Base-by-base conservation (phyloP, 352 stramenopile species). In the Phytophthora cryptogea region DNA sequence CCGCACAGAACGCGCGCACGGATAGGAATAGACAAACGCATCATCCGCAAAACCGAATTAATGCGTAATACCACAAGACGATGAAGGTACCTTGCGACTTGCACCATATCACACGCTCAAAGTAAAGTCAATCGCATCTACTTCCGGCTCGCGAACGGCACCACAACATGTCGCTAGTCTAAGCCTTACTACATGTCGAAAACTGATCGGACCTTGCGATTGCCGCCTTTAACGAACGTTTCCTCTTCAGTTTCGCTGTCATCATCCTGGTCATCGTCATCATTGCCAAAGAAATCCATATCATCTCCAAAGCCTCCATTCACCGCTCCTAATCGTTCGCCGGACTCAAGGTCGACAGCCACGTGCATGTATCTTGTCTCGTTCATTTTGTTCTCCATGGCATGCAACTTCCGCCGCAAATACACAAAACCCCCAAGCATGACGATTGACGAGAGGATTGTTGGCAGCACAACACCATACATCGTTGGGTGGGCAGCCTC, bases 371-470 rank as follows among this genome's bases (percentile, higher is more conserved):
- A 84, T 14, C 63, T 31, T 2, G 66, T 74, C 27, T 73, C 72
- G 50, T 79, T 68, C 72, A 79, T 84, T 48, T 66, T 63, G 57
- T 72, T 64, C 54, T 82, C 66, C 72, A 85, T 78, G 10, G 32
- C 55, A 13, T 76, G 54, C 7, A 80, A 32, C 11, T 58, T 70
- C 4, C 70, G 51, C 7, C 66, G 56, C 36, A 85, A 32, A 54
- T 77, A 80, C 11, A 68, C 36, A 35, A 78, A 74, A 4, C 55
- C 66, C 17, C 36, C 51, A 3, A 69, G 47, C 13, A 86, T 31
- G 7, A 84, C 62, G 0, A 54, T 28, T 2, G 74, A 44, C 10
- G 56, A 58, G 13, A 71, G 49, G 1, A 76, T 48, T 2, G 46
- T 57, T 0, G 77, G 77, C n/a, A 83, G 13, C 5, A 83, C 50